phyloP scores from a whole-genome alignment of 179 eudicot genomes.

The Silene vulgaris region DNA sequence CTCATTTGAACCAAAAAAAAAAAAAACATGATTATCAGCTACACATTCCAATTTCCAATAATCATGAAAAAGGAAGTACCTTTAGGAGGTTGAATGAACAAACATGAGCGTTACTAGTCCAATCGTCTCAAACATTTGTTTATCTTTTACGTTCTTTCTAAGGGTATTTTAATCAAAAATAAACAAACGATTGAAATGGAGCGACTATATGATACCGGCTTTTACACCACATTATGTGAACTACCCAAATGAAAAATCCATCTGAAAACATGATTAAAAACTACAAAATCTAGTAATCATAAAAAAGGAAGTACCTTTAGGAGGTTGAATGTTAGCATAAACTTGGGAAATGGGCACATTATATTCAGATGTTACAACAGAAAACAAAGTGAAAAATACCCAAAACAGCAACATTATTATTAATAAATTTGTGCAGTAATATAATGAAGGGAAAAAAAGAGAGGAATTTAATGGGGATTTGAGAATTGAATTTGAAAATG shows the following conservation, averaged over 20 bases:
- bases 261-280: background rate
- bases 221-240: background rate
- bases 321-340: constrained; percentile 26
- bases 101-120: too few relatives aligned
- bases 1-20: too few relatives aligned
- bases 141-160: background rate
- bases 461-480: constrained; percentile 24
- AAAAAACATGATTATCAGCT: too few relatives aligned
- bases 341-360: constrained; percentile 24
- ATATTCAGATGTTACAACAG: constrained; percentile 16
- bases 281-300: background rate
- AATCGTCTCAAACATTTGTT: background rate
- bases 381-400: constrained; percentile 22
- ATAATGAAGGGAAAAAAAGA: background rate
- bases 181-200: background rate
- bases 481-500: constrained; percentile 20
- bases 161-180: background rate
- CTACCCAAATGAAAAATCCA: background rate
- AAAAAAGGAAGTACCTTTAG: constrained; percentile 26
- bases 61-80: constrained; percentile 20
- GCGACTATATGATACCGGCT: background rate
- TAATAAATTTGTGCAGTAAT: background rate
- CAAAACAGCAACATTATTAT: constrained; percentile 19
- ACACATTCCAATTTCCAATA: background rate
- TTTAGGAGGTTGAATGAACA: constrained; percentile 24